Evolutionary conservation across 1,284 basidiomycete species (phyloP), one percentile per base, ranked within the genome.

Genomic region (Coniophora puteana): DNA sequence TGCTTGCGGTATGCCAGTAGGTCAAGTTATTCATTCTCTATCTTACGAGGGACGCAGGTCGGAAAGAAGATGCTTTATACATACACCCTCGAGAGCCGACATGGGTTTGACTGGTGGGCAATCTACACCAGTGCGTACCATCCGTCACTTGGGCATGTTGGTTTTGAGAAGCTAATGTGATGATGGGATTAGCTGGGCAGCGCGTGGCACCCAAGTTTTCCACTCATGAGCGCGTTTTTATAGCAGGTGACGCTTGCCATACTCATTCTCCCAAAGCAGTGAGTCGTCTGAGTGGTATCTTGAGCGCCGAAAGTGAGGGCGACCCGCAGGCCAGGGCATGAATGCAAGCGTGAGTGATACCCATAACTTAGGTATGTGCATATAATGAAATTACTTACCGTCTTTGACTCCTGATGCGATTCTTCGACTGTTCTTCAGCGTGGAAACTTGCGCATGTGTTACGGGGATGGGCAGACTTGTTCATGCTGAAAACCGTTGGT

Each of bases 241-340:
- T 91, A 46, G 85, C 81, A 1, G 87, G 88, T 2, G 85, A 89
- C 61, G 83, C 83, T 2, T 89, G 81, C 52, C 89, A 92, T 54
- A 92, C 89, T 0, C 89, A 92, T 62, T 89, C 86, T 0, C 89
- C 89, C 0, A 92, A 82, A 67, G 63, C 78, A 67, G 84, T 71
- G 47, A 21, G 46, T 34, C 8, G 20, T 7, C n/a, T 14, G 8
- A 8, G 16, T 25, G 11, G 6, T 18, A 8, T 11, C 29, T 5
- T 4, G 13, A 24, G 18, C 23, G 8, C 61, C 57, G n/a, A n/a
- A n/a, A n/a, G n/a, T n/a, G n/a, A n/a, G n/a, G n/a, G n/a, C n/a
- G n/a, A n/a, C n/a, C n/a, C 12, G n/a, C 59, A 72, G 66, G 77
- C 43, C 66, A 78, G 52, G 78, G 79, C 2, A 80, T 80, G 79